These are phyloP conservation scores for Zygosaccharomyces kombuchaensis DNA, from an alignment of 805 yeast species.

Conservation along the genomic window DNA sequence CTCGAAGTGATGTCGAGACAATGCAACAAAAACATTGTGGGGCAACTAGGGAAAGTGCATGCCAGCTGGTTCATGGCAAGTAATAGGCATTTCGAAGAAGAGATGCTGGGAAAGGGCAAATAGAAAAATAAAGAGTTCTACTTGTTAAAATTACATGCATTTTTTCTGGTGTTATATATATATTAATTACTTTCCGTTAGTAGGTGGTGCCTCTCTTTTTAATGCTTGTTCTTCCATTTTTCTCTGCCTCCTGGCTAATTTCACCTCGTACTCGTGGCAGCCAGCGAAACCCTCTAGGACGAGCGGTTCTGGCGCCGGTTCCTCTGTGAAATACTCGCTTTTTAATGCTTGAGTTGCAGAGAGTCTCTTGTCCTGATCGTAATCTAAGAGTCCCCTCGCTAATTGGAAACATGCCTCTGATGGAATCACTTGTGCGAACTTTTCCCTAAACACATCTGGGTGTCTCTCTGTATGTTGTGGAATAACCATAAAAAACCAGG, in stretches of 20 bases:
- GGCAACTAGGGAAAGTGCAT: conserved; percentile 32
- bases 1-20: conserved; percentile 31
- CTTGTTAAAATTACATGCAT: conserved; percentile 1
- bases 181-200: conserved; percentile 6
- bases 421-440: conserved; percentile 42
- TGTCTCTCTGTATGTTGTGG: conserved; percentile 42
- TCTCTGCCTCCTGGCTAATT: conserved; percentile 56
- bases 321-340: conserved; percentile 66
- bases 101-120: conserved; percentile 22
- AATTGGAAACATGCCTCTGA: conserved; percentile 55
- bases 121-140: conserved; percentile 3
- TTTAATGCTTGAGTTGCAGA: conserved; percentile 65
- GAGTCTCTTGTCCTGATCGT: conserved; percentile 67
- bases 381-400: conserved; percentile 55
- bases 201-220: conserved; percentile 8
- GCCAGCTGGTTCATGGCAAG: conserved; percentile 34
- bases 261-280: conserved; percentile 89
- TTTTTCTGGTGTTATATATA: background rate
- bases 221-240: conserved; percentile 19
- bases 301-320: conserved; percentile 61
- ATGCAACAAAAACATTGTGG: conserved; percentile 30
- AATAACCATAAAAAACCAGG: conserved; percentile 87
- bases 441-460: conserved; percentile 38
- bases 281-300: conserved; percentile 63
- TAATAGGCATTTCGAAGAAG: conserved; percentile 25